Base-by-base conservation (phyloP, 106 monocot genomes). In the Phalaenopsis equestris region DNA sequence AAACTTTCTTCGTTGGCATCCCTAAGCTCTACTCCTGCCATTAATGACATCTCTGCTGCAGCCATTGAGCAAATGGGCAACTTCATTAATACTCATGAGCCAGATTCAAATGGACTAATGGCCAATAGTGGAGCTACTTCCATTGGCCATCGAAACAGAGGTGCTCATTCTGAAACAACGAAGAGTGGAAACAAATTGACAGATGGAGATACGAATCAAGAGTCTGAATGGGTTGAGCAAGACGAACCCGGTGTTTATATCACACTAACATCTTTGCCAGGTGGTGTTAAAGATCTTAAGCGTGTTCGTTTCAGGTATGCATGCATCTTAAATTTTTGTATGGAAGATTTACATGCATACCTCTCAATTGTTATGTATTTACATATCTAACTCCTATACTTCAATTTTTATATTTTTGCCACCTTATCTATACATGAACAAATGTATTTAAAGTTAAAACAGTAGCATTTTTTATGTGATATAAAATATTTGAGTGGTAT, bases 181-280 rank as follows among this genome's bases (percentile, higher is more conserved):
- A 87, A 85, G 57, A 89, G 90, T 80, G 90, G 94, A 75, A 89
- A 73, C 67, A 94, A 84, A 84, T 42, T 73, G 43, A 77, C 73
- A 0, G 89, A 94, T 52, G 74, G 79, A 67, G 88, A 91, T 45
- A 48, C 81, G 15, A 90, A 85, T 84, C 92, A 89, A 12, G 89
- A 89, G 41, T 75, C 90, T 76, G 98, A 98, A 88, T 90, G 98
- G 92, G 94, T 98, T 19, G 98, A 94, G 84, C 98, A 98, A 84
- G 94, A 98, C 82, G 94, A 98, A 41, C 98, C 92, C 41, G 98
- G 98, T 3, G 98, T 98, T 16, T 98, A 98, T 78, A 98, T 98
- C 43, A 98, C 98, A 12, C 89, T 98, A 23, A 90, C 88, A 61
- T 88, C 92, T 30, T 87, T 98, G 43, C 88, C 98, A 72, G 94